Base-by-base conservation (phyloP, 345 rosid species). In the Hirschfeldia incana region DNA sequence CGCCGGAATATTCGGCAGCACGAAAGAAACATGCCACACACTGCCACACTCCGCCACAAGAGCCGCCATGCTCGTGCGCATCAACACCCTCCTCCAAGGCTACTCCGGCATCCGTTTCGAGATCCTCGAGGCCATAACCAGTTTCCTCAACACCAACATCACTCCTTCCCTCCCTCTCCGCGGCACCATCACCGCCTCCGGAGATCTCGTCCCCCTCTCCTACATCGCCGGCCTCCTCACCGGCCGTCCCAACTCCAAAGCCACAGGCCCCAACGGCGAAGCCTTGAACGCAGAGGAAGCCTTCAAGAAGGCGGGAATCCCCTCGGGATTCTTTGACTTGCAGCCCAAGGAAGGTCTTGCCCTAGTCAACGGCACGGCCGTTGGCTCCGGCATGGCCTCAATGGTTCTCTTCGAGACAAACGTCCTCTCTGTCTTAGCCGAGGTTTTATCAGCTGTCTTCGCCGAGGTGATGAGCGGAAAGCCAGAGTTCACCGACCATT, bases 281-380 rank as follows among this genome's bases (percentile, higher is more conserved):
- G 8, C 76, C 8, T 71, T 91, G 15, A 76, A 63, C 60, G 80
- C 93, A 0, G 49, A 76, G 0, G 83, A 88, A 65, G 96, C 96
- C 8, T 91, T 91, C 65, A 73, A 33, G 15, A 30, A 51, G 4
- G 91, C 93, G 0, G 89, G 88, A 7, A 81, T 90, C 51, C 33
- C 3, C 2, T 26, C 70, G n/a, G 91, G 86, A 0, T 88, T 88
- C 77, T 91, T 91, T 12, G 92, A 88, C 61, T 34, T 89, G 53
- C 90, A 91, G 69, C 93, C 96, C 1, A 91, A 91, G 70, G 96
- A 91, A 71, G 96, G 93, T 16, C 88, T 91, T 0, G 93, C 96
- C 0, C 29, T 91, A 0, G 96, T 91, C n/a, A 91, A 91, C 42
- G 91, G 96, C 57, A 91, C 93, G 0, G 90, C 92, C 0, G 96